Conservation (phyloP, 768 basidiomycete genomes). For the Hemileccinum rubropunctum region DNA sequence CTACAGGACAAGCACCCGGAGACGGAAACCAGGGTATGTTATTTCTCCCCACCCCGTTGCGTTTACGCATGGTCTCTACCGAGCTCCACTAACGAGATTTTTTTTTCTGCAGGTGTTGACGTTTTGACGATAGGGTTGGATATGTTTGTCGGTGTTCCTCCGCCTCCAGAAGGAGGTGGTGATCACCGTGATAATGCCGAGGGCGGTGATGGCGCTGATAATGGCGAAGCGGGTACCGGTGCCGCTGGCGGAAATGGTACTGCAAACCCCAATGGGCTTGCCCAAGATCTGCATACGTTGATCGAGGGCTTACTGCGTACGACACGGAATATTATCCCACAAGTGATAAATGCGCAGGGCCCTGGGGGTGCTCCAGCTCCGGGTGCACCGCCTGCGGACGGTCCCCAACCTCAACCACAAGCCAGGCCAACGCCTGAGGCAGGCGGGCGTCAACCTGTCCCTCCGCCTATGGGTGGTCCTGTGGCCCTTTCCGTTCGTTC, state of each 20-base stretch:
- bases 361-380: background rate
- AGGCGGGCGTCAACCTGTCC: slow-evolving; percentile 1
- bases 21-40: slow-evolving; percentile 19
- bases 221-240: slow-evolving; percentile 2
- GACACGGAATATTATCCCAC: slow-evolving; percentile 25
- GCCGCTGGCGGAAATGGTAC: slow-evolving; percentile 17
- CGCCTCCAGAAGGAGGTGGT: slow-evolving; percentile 7
- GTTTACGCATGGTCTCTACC: slow-evolving; percentile 13
- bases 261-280: slow-evolving; percentile 16
- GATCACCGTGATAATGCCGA: slow-evolving; percentile 10
- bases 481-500: slow-evolving; percentile 16
- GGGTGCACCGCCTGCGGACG: background rate
- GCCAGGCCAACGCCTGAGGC: slow-evolving; percentile 3
- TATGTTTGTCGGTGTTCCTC: slow-evolving; percentile 32
- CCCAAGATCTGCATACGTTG: slow-evolving; percentile 25
- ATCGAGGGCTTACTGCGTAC: slow-evolving; percentile 27
- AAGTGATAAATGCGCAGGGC: slow-evolving; percentile 16
- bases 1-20: slow-evolving; percentile 7
- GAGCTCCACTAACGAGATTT: slow-evolving; percentile 18
- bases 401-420: slow-evolving; percentile 11
- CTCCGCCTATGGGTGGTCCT: slow-evolving; percentile 6
- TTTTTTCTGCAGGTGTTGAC: slow-evolving; percentile 17
- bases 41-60: background rate
- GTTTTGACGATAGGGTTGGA: slow-evolving; percentile 42
- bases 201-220: background rate